These are phyloP conservation scores for Lagenidium sp. DNA, from an alignment of 352 stramenopile genomes.

Conservation along the genomic window DNA sequence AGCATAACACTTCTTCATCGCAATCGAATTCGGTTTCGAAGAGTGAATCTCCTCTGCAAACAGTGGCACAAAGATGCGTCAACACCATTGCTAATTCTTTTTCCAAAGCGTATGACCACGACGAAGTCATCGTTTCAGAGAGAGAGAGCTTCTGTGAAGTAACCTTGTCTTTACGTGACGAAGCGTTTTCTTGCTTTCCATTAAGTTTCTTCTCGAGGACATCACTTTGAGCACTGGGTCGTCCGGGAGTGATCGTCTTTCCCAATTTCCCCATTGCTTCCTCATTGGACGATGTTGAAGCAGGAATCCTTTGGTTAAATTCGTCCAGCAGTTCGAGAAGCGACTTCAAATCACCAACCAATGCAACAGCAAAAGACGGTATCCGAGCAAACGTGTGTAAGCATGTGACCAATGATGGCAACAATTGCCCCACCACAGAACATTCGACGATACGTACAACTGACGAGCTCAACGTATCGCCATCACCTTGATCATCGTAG, in stretches of 20 bases:
- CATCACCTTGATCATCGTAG: no score
- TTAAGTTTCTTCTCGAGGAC: background rate
- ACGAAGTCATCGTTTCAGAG: background rate
- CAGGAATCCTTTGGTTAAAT: background rate
- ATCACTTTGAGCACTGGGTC: background rate
- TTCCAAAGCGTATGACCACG: conserved; percentile 13
- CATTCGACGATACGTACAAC: conserved; percentile 2
- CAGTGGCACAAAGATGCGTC: conserved; percentile 4
- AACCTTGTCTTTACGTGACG: background rate
- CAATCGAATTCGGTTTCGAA: background rate
- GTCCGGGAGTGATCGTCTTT: background rate
- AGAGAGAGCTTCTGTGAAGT: background rate
- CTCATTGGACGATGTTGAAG: background rate
- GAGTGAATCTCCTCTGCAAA: conserved; percentile 6
- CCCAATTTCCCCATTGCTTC: background rate
- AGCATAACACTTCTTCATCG: no score
- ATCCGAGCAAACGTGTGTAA: conserved; percentile 4
- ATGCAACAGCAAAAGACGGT: conserved; percentile 9
- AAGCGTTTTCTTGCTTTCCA: background rate
- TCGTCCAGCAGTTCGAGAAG: background rate
- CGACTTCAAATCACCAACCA: conserved; percentile 2
- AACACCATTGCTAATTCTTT: conserved; percentile 15
- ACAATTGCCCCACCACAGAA: conserved; percentile 6
- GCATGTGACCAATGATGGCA: conserved; percentile 4
- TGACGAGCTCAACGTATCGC: no score